Evolutionary conservation across 2,329 filamentous ascomycete species (phyloP).

Genomic region (Ramularia collo-cygni): DNA sequence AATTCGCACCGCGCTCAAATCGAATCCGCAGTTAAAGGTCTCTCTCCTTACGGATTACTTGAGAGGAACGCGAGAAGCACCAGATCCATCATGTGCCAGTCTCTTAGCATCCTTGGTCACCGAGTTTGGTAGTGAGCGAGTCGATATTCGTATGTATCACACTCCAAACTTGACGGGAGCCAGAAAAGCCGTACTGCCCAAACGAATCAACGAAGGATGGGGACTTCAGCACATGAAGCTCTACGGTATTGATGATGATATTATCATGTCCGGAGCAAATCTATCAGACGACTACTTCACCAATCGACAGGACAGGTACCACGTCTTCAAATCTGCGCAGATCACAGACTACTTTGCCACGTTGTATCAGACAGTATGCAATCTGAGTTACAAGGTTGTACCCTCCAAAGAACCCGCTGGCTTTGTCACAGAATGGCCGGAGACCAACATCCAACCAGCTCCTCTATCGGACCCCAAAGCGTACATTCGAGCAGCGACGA

Average conservation of each 20-base stretch:
- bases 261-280: conserved; percentile 93
- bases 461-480: conserved; percentile 63
- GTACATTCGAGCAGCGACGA: conserved; percentile 65
- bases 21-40: conserved; percentile 69
- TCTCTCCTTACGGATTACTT: conserved; percentile 89
- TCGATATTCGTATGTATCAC: conserved; percentile 96
- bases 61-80: conserved; percentile 84
- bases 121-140: conserved; percentile 75
- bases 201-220: conserved; percentile 95
- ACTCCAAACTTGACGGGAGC: conserved; percentile 89
- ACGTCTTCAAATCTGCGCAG: conserved; percentile 73
- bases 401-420: conserved; percentile 46
- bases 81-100: conserved; percentile 78
- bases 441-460: conserved; percentile 63
- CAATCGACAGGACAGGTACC: conserved; percentile 89
- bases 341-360: conserved; percentile 76
- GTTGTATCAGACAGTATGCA: conserved; percentile 70
- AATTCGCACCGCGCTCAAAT: conserved; percentile 64
- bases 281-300: conserved; percentile 92
- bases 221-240: conserved; percentile 98
- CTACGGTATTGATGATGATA: conserved; percentile 90
- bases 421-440: conserved; percentile 64
- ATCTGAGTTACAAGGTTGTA: conserved; percentile 72
- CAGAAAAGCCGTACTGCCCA: conserved; percentile 75
- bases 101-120: conserved; percentile 74